These are phyloP conservation scores for Xeromyces bisporus DNA, from an alignment of 495 filamentous ascomycete genomes.

Conservation along the genomic window DNA sequence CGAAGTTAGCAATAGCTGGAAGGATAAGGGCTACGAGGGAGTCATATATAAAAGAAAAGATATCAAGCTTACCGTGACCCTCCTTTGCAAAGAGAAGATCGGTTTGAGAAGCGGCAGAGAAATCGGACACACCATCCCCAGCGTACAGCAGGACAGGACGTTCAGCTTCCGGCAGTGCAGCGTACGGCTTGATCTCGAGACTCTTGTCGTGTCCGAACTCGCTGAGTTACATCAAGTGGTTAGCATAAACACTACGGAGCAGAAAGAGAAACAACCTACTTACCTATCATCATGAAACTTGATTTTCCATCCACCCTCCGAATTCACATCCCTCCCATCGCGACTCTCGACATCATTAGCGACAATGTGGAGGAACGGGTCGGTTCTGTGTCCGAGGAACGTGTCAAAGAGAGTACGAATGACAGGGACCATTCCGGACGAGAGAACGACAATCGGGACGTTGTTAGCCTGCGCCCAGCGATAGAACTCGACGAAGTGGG, in stretches of 20 bases:
- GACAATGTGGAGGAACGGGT: slow-evolving; percentile 61
- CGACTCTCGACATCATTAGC: slow-evolving; percentile 59
- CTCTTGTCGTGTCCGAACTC: slow-evolving; percentile 90
- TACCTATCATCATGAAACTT: slow-evolving; percentile 75
- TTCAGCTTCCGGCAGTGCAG: slow-evolving; percentile 44
- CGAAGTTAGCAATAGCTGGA: too few relatives aligned
- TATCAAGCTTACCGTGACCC: slow-evolving; percentile 48
- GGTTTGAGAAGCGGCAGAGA: slow-evolving; percentile 75
- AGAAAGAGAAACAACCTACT: slow-evolving; percentile 3
- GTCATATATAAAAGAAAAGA: background rate
- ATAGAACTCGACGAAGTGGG: slow-evolving; percentile 72
- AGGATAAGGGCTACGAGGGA: too few relatives aligned
- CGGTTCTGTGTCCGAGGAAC: slow-evolving; percentile 51
- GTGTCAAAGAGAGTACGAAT: slow-evolving; percentile 68
- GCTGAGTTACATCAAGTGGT: slow-evolving; percentile 22
- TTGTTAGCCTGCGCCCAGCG: slow-evolving; percentile 62
- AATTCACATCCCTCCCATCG: slow-evolving; percentile 56
- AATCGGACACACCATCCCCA: slow-evolving; percentile 77
- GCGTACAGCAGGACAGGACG: slow-evolving; percentile 74
- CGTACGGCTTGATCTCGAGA: slow-evolving; percentile 69
- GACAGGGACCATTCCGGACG: slow-evolving; percentile 80
- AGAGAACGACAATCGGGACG: slow-evolving; percentile 81
- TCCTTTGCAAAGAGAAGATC: slow-evolving; percentile 84
- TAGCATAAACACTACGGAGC: slow-evolving; percentile 1
- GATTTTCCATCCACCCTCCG: slow-evolving; percentile 71